These are phyloP conservation scores for Pseudocercospora vitis DNA, from an alignment of 2,329 filamentous ascomycete genomes.

Conservation along the genomic window DNA sequence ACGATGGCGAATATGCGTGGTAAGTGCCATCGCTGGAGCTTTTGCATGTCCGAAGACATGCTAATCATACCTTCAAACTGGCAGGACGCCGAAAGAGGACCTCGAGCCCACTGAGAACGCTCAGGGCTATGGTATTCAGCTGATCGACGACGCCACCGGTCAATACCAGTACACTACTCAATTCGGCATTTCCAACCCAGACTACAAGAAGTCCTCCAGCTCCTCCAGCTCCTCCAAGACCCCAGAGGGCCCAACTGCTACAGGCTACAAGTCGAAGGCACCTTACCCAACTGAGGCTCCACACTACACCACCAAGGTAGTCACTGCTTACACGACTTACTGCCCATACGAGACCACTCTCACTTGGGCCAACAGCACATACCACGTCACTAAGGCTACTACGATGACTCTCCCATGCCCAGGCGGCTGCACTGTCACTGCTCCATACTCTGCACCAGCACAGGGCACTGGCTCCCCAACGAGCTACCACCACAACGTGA, in stretches of 20 bases:
- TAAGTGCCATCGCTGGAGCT: no score
- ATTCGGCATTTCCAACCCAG: slow-evolving; percentile 58
- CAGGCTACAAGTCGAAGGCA: slow-evolving; percentile 41
- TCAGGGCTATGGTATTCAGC: slow-evolving; percentile 60
- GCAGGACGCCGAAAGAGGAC: slow-evolving; percentile 51
- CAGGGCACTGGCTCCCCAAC: slow-evolving; percentile 12
- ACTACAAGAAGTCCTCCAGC: slow-evolving; percentile 30
- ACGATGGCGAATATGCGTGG: slow-evolving; percentile 57
- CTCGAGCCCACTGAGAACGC: slow-evolving; percentile 47
- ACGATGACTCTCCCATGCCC: slow-evolving; percentile 32
- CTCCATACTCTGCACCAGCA: slow-evolving; percentile 11
- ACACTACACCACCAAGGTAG: slow-evolving; percentile 31
- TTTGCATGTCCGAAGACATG: no score
- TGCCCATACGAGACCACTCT: slow-evolving; percentile 30
- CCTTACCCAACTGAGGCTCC: slow-evolving; percentile 58
- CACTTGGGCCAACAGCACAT: slow-evolving; percentile 28
- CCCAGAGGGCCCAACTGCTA: slow-evolving; percentile 8
- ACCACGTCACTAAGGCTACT: slow-evolving; percentile 28
- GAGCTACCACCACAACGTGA: slow-evolving; percentile 23
- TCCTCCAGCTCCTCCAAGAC: slow-evolving; percentile 13
- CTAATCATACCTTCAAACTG: no score
- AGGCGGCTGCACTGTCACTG: slow-evolving; percentile 20
- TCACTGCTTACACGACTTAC: slow-evolving; percentile 29
- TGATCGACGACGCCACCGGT: slow-evolving; percentile 60
- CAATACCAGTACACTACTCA: slow-evolving; percentile 63